phyloP scores from a whole-genome alignment of 2,329 filamentous ascomycete genomes.

The Pseudogymnoascus sp. region DNA sequence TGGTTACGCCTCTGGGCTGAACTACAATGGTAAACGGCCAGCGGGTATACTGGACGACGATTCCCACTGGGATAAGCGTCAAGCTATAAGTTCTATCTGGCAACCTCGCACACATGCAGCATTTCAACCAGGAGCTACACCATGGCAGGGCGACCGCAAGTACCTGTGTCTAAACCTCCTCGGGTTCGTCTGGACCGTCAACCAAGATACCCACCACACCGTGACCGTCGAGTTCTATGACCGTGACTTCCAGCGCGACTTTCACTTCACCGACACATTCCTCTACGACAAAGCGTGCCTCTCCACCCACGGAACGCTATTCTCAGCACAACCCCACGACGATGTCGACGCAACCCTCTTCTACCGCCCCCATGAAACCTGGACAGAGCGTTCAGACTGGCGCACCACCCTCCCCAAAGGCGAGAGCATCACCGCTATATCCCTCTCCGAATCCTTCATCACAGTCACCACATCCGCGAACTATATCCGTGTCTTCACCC shows the following conservation, averaged over 20 bases:
- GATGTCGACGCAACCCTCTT: conserved; percentile 72
- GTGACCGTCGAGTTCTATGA: conserved; percentile 98
- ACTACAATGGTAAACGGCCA: conserved; percentile 59
- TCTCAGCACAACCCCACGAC: conserved; percentile 67
- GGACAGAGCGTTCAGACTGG: conserved; percentile 89
- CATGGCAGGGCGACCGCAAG: conserved; percentile 89
- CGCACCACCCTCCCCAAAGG: conserved; percentile 77
- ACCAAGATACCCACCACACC: conserved; percentile 88
- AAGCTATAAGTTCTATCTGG: conserved; percentile 21
- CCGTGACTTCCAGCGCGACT: conserved; percentile 82
- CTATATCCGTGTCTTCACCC: conserved; percentile 86
- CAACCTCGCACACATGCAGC: conserved; percentile 66
- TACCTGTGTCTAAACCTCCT: conserved; percentile 91
- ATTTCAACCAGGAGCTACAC: conserved; percentile 91
- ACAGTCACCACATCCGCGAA: conserved; percentile 80
- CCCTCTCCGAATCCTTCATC: conserved; percentile 83
- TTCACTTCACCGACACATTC: conserved; percentile 95
- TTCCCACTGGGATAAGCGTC: conserved; percentile 36
- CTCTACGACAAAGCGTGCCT: conserved; percentile 94
- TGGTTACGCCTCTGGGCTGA: conserved; percentile 62
- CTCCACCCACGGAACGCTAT: conserved; percentile 75
- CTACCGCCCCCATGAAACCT: conserved; percentile 93
- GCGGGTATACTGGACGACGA: conserved; percentile 37
- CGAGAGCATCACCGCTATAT: conserved; percentile 83
- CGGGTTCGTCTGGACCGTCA: conserved; percentile 93